A percentile compares a stretch with the other conserved stretches of the same genome.
phyloP scores from a whole-genome alignment of 768 basidiomycete species.

The Lactarius hengduanensis region DNA sequence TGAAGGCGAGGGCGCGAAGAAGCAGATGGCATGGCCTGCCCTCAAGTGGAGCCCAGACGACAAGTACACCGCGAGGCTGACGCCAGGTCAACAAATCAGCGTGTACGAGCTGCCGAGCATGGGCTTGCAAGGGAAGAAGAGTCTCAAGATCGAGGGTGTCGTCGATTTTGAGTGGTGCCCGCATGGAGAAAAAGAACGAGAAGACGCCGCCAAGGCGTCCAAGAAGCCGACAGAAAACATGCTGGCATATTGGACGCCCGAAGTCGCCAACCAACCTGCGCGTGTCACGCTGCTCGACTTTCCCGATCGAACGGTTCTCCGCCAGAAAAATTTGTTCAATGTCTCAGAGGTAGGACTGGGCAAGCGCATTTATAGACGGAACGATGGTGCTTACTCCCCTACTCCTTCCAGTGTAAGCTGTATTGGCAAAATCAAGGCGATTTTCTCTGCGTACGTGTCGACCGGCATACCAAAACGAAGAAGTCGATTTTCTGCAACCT shows the following conservation, averaged over 20 bases:
- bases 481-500: conserved; percentile 98
- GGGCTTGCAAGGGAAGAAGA: conserved; percentile 94
- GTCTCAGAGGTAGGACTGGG: conserved; percentile 79
- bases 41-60: conserved; percentile 98
- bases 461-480: conserved; percentile 97
- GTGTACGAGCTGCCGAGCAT: conserved; percentile 94
- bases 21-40: conserved; percentile 91
- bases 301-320: conserved; percentile 77
- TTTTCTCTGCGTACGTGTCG: conserved; percentile 98
- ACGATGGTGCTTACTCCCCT: not conserved
- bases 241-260: conserved; percentile 97
- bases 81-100: conserved; percentile 90
- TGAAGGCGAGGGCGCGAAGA: conserved; percentile 65
- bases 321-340: conserved; percentile 97
- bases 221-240: conserved; percentile 86
- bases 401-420: conserved; percentile 76
- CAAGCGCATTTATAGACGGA: not conserved
- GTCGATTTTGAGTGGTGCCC: conserved; percentile 99
- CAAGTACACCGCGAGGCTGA: conserved; percentile 87
- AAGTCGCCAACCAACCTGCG: conserved; percentile 94
- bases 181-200: conserved; percentile 82
- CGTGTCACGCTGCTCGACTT: conserved; percentile 91
- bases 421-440: conserved; percentile 99
- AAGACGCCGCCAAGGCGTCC: conserved; percentile 52
- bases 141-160: conserved; percentile 95